Conservation (phyloP, 148 eudicot species). For the Silene latifolia region DNA sequence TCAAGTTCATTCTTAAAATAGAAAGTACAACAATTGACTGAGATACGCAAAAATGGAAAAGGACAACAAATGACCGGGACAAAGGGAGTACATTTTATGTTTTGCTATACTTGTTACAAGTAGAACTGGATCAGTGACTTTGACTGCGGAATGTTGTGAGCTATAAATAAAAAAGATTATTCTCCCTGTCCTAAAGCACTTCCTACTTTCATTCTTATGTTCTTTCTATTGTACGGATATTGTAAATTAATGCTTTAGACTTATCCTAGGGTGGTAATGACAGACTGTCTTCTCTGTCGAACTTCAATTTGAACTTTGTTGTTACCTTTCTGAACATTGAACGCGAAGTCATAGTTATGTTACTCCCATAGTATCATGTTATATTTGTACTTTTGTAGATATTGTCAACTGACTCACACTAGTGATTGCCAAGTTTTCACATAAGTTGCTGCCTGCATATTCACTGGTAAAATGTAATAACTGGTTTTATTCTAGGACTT, state of each 20-base stretch:
- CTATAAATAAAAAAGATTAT: background rate
- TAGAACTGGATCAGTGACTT: background rate
- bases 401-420: background rate
- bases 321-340: background rate
- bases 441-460: background rate
- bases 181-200: background rate
- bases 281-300: too few species aligned
- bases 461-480: background rate
- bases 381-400: background rate
- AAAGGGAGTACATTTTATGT: background rate
- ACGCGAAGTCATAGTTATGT: background rate
- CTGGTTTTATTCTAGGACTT: background rate
- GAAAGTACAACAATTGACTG: too few species aligned
- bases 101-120: too few species aligned
- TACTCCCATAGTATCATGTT: background rate
- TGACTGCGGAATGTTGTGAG: background rate
- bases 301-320: background rate
- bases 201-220: background rate
- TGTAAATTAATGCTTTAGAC: background rate
- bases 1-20: too few species aligned
- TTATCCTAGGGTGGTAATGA: background rate
- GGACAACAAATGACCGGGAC: too few species aligned
- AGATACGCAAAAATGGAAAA: too few species aligned
- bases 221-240: background rate
- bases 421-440: background rate